Conservation (phyloP, 2,329 filamentous ascomycete species). For the Capronia epimyces region DNA sequence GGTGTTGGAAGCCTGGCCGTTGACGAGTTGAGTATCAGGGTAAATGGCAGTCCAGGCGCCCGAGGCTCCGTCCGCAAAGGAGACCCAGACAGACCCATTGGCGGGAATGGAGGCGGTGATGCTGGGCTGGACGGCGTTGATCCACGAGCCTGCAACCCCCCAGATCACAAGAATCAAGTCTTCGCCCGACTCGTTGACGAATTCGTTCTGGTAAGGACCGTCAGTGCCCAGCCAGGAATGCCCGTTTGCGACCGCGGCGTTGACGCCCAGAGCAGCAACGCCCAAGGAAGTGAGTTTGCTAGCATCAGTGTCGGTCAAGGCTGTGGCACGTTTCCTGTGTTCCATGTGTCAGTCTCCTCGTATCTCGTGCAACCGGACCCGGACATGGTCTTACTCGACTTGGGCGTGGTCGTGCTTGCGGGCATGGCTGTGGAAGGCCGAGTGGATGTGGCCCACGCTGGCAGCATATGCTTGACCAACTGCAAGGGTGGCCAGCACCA, state of each 20-base stretch:
- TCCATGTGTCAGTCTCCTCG: conserved; percentile 11
- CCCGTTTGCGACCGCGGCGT: conserved; percentile 18
- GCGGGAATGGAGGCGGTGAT: conserved; percentile 25
- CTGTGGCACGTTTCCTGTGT: conserved; percentile 23
- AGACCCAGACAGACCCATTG: conserved; percentile 17
- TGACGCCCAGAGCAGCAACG: conserved; percentile 20
- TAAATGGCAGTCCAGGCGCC: conserved; percentile 27
- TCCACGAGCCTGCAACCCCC: conserved; percentile 28
- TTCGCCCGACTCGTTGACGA: conserved; percentile 25
- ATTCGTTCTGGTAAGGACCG: conserved; percentile 26
- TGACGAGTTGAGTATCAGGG: conserved; percentile 23
- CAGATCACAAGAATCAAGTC: conserved; percentile 28
- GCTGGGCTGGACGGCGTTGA: conserved; percentile 26
- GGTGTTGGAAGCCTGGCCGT: conserved; percentile 27
- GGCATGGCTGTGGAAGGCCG: conserved; percentile 20
- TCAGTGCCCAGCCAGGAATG: conserved; percentile 24
- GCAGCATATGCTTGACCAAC: conserved; percentile 26
- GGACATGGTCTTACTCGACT: conserved; percentile 8
- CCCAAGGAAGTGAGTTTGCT: conserved; percentile 21
- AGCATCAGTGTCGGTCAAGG: conserved; percentile 18
- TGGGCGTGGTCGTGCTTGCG: conserved; percentile 21
- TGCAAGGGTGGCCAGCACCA: conserved; percentile 30
- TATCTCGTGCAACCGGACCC: conserved; percentile 3
- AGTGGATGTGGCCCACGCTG: conserved; percentile 15
- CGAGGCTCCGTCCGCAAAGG: conserved; percentile 25